Conservation (phyloP, 2,329 filamentous ascomycete species). For the Seiridium cupressi region DNA sequence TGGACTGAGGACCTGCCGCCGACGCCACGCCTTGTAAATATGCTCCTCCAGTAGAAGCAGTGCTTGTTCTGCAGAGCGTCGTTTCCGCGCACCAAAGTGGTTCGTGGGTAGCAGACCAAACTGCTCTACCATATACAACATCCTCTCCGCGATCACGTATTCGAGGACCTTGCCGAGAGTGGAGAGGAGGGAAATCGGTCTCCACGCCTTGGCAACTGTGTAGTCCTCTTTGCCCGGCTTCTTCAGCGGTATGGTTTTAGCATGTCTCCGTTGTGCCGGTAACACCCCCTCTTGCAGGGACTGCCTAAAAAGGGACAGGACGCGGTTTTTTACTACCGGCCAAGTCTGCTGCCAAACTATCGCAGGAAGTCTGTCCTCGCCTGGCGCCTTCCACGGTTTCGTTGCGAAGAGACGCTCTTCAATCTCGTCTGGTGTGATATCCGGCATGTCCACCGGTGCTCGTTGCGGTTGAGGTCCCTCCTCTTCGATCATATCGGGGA, state of each 20-base stretch:
- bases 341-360: constrained; percentile 10
- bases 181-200: constrained; percentile 24
- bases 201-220: constrained; percentile 20
- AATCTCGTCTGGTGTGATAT: constrained; percentile 19
- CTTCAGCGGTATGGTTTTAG: constrained; percentile 27
- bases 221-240: constrained; percentile 25
- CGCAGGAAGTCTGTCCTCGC: constrained; percentile 16
- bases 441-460: constrained; percentile 10
- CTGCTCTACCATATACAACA: constrained; percentile 26
- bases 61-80: constrained; percentile 30
- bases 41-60: constrained; percentile 27
- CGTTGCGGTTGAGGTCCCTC: constrained; percentile 14
- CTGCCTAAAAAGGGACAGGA: constrained; percentile 14
- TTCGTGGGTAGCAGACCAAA: constrained; percentile 30
- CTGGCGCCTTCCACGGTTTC: constrained; percentile 17
- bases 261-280: constrained; percentile 18
- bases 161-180: constrained; percentile 21
- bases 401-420: constrained; percentile 15
- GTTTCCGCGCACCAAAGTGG: constrained; percentile 34
- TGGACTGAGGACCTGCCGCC: constrained; percentile 27
- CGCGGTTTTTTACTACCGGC: neutral
- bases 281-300: constrained; percentile 16
- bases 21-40: constrained; percentile 20
- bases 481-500: constrained; percentile 14
- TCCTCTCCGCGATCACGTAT: constrained; percentile 23